A percentile compares a stretch with the other conserved stretches of the same genome.
phyloP scores from a whole-genome alignment of 2,329 filamentous ascomycete genomes.

The Blastomyces percursus region DNA sequence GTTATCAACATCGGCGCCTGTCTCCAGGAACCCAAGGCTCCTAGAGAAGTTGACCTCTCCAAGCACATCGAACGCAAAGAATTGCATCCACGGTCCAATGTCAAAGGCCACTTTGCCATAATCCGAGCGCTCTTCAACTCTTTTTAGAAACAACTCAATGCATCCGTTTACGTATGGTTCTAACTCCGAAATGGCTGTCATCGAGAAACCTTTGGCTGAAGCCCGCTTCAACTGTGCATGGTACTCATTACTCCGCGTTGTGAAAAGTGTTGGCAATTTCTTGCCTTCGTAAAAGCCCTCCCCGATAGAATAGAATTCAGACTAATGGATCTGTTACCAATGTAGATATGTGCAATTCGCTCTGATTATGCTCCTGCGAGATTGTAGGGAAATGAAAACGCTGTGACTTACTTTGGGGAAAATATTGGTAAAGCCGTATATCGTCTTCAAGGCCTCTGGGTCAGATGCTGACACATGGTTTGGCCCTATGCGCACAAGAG shows the following conservation, averaged over 20 bases:
- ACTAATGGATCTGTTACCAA: not conserved
- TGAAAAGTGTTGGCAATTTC: conserved; percentile 1
- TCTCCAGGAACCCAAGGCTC: conserved; percentile 17
- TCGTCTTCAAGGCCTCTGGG: conserved; percentile 59
- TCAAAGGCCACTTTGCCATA: conserved; percentile 7
- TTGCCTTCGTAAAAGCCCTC: not conserved
- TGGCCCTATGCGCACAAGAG: conserved; percentile 63
- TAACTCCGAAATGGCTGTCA: conserved; percentile 14
- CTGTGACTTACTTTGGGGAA: conserved; percentile 19
- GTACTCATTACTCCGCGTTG: not conserved
- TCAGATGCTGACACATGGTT: conserved; percentile 64
- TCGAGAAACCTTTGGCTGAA: conserved; percentile 14
- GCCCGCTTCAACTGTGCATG: not conserved
- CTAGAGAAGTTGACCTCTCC: conserved; percentile 22
- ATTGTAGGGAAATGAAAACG: not conserved
- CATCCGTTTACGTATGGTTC: conserved; percentile 15
- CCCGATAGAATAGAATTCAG: not conserved
- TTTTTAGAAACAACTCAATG: conserved; percentile 13
- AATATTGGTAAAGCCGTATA: conserved; percentile 65
- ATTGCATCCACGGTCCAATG: not conserved
- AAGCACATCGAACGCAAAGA: conserved; percentile 20
- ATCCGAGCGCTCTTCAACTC: not conserved
- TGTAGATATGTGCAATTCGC: not conserved
- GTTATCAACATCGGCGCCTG: conserved; percentile 6
- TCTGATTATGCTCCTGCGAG: not conserved